A percentile compares a stretch with the other conserved stretches of the same genome.
phyloP scores from a whole-genome alignment of 1,139 yeast genomes.

The Meyerozyma carpophila region DNA sequence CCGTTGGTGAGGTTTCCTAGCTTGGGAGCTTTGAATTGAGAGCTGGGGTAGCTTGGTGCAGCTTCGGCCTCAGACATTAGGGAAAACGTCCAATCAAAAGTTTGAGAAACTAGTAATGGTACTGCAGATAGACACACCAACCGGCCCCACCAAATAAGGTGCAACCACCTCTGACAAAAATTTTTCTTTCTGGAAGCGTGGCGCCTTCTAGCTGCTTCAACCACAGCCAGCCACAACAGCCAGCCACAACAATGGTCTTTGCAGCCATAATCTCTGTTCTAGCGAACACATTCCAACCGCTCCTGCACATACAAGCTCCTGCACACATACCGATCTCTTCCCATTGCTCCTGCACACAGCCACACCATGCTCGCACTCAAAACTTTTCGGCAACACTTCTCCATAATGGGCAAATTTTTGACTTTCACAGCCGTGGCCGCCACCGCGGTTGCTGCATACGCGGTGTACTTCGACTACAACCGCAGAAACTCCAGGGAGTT shows the following conservation, averaged over 20 bases:
- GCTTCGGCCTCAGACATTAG: constrained; percentile 13
- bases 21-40: constrained; percentile 38
- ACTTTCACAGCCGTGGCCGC: constrained; percentile 50
- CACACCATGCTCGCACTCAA: background rate
- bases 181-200: background rate
- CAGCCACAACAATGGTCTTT: background rate
- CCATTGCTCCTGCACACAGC: background rate
- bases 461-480: constrained; percentile 83
- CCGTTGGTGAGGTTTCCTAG: constrained; percentile 37
- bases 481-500: constrained; percentile 81
- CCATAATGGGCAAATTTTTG: constrained; percentile 34
- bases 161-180: too few species aligned
- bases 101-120: background rate
- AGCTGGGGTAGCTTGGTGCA: constrained; percentile 22
- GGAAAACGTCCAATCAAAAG: constrained; percentile 1
- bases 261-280: too few species aligned
- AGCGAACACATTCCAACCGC: too few species aligned
- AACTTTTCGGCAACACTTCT: background rate
- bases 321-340: too few species aligned
- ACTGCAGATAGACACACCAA: background rate
- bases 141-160: too few species aligned
- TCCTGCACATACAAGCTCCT: too few species aligned
- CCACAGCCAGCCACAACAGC: too few species aligned
- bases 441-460: constrained; percentile 64
- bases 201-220: background rate